Evolutionary conservation across 2,329 filamentous ascomycete genomes (phyloP).

Genomic region (Rutstroemia sp.): DNA sequence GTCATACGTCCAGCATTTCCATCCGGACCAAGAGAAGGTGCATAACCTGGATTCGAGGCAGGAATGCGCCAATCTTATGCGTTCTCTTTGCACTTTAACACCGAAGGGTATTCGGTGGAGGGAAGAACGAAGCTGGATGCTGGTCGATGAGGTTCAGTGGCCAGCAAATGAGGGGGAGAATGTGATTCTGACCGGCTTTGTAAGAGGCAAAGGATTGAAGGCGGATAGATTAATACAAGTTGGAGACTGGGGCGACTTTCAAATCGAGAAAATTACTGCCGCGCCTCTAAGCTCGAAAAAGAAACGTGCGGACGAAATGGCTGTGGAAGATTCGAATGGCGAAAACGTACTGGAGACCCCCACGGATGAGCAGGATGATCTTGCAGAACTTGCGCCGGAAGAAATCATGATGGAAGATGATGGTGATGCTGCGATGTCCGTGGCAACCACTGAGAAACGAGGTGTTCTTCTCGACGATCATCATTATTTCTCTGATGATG

Average conservation of each 20-base stretch:
- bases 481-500: slow-evolving; percentile 94
- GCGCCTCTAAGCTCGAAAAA: slow-evolving; percentile 59
- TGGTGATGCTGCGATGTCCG: slow-evolving; percentile 40
- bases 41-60: slow-evolving; percentile 82
- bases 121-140: slow-evolving; percentile 92
- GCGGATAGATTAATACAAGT: slow-evolving; percentile 85
- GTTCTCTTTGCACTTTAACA: slow-evolving; percentile 83
- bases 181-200: slow-evolving; percentile 73
- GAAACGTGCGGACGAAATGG: slow-evolving; percentile 60
- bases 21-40: slow-evolving; percentile 85
- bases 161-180: slow-evolving; percentile 50
- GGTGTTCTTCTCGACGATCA: slow-evolving; percentile 93
- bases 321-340: slow-evolving; percentile 50
- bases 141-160: slow-evolving; percentile 77
- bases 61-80: slow-evolving; percentile 84
- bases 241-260: slow-evolving; percentile 89
- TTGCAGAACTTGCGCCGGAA: slow-evolving; percentile 80
- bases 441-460: slow-evolving; percentile 53
- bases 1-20: slow-evolving; percentile 90
- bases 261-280: slow-evolving; percentile 80
- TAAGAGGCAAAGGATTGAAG: slow-evolving; percentile 81
- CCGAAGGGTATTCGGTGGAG: slow-evolving; percentile 95
- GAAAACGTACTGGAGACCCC: slow-evolving; percentile 62
- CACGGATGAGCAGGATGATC: slow-evolving; percentile 71
- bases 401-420: slow-evolving; percentile 71